These are phyloP conservation scores for Chromera velia DNA, from an alignment of 73 alveolate species.

Conservation along the genomic window DNA sequence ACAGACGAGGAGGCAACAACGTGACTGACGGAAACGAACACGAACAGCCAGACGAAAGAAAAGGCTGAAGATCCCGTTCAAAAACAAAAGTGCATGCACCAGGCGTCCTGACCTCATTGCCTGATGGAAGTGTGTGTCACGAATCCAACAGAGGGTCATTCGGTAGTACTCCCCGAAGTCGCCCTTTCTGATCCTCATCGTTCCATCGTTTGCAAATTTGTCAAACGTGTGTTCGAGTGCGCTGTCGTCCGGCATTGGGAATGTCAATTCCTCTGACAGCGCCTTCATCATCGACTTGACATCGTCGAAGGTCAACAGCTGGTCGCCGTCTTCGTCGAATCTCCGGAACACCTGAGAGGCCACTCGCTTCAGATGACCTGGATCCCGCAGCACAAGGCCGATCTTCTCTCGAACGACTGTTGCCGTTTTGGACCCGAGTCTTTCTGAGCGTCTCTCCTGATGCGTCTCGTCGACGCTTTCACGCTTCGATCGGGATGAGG, in stretches of 20 bases:
- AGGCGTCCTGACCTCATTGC: not conserved
- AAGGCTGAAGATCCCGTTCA: no score
- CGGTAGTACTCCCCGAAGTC: not conserved
- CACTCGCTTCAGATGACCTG: no score
- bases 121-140: not conserved
- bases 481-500: no score
- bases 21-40: no score
- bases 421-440: no score
- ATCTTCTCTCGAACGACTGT: no score
- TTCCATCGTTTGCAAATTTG: not conserved
- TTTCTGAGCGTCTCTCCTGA: no score
- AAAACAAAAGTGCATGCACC: no score
- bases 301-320: not conserved
- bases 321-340: not conserved
- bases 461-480: no score
- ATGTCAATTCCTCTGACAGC: not conserved
- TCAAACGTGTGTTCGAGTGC: not conserved
- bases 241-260: not conserved
- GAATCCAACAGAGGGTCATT: not conserved
- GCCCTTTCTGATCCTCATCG: not conserved
- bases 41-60: no score
- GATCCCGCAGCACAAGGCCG: no score
- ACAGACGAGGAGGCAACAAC: no score
- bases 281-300: not conserved
- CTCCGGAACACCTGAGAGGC: not conserved